Evolutionary conservation across 148 eudicot genomes (phyloP).

Genomic region (Persicaria tinctoria): DNA sequence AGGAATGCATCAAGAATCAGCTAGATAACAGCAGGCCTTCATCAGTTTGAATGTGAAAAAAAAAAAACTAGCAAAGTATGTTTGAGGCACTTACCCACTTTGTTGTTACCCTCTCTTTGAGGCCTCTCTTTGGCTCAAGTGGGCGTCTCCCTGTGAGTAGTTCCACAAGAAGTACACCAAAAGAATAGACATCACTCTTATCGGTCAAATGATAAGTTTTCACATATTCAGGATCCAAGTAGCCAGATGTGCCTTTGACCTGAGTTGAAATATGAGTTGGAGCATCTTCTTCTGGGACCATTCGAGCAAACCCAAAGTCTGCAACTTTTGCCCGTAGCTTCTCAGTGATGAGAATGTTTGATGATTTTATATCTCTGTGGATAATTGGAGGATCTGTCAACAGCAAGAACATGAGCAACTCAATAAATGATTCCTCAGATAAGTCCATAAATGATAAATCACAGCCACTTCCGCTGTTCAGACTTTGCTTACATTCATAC

Average conservation of each 20-base stretch:
- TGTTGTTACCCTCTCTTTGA: conserved; percentile 25
- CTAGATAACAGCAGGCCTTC: neutral
- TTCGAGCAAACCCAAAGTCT: conserved; percentile 69
- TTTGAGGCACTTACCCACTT: conserved; percentile 43
- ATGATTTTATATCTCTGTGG: conserved; percentile 76
- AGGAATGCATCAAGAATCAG: neutral
- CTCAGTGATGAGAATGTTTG: conserved; percentile 70
- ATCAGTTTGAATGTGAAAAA: neutral
- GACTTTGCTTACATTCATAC: neutral
- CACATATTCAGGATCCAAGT: conserved; percentile 74
- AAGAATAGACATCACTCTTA: conserved; percentile 75
- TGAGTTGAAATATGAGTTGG: conserved; percentile 65
- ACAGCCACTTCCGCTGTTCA: neutral
- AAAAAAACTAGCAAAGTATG: no score
- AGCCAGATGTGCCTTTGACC: conserved; percentile 68
- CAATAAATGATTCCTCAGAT: conserved; percentile 8
- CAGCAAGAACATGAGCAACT: conserved; percentile 36
- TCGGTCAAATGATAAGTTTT: conserved; percentile 62
- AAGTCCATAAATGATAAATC: neutral
- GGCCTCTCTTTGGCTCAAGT: conserved; percentile 24
- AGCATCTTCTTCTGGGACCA: conserved; percentile 37
- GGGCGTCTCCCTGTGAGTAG: conserved; percentile 60
- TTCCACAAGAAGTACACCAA: conserved; percentile 66
- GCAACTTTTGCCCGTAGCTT: conserved; percentile 71
- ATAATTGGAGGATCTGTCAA: conserved; percentile 19